These are phyloP conservation scores for Cutaneotrichosporon cavernicola DNA, from an alignment of 1,284 basidiomycete genomes.

Conservation along the genomic window DNA sequence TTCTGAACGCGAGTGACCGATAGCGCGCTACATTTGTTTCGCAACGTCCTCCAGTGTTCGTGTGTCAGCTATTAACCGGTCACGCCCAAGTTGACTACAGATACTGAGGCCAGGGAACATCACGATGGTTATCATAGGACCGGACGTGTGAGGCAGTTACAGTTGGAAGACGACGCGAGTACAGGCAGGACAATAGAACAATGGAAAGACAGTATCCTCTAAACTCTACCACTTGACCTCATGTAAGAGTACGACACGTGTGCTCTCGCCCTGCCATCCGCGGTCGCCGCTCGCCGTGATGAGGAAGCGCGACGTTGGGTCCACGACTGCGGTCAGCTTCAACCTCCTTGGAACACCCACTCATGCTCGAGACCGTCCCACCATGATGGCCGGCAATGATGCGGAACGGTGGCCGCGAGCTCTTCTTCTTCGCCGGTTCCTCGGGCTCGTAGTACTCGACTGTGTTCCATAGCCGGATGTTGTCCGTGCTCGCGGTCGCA, in stretches of 20 bases:
- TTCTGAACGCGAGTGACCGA: too few relatives aligned
- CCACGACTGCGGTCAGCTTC: constrained; percentile 64
- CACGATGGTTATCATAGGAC: too few relatives aligned
- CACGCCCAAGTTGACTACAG: too few relatives aligned
- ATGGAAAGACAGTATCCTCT: neutral
- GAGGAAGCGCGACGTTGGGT: constrained; percentile 78
- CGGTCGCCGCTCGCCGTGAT: constrained; percentile 90
- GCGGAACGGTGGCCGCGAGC: constrained; percentile 70
- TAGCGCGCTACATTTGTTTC: too few relatives aligned
- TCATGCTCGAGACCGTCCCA: constrained; percentile 83
- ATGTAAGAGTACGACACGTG: constrained; percentile 82
- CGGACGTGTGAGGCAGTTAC: too few relatives aligned
- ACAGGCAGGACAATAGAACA: neutral
- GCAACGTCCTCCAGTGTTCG: too few relatives aligned
- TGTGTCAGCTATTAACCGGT: too few relatives aligned
- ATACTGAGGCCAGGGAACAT: too few relatives aligned
- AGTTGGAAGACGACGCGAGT: neutral
- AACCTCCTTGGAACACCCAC: constrained; percentile 57
- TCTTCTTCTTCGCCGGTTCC: constrained; percentile 57
- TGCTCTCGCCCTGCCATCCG: constrained; percentile 87
- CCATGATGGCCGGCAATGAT: constrained; percentile 97
- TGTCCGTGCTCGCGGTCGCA: constrained; percentile 88
- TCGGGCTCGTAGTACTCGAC: constrained; percentile 70
- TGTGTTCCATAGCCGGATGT: constrained; percentile 91
- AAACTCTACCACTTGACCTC: constrained; percentile 64